Evolutionary conservation across 2,329 filamentous ascomycete genomes (phyloP), one percentile per base, ranked within the genome.

Genomic region (Penicillium olsonii): DNA sequence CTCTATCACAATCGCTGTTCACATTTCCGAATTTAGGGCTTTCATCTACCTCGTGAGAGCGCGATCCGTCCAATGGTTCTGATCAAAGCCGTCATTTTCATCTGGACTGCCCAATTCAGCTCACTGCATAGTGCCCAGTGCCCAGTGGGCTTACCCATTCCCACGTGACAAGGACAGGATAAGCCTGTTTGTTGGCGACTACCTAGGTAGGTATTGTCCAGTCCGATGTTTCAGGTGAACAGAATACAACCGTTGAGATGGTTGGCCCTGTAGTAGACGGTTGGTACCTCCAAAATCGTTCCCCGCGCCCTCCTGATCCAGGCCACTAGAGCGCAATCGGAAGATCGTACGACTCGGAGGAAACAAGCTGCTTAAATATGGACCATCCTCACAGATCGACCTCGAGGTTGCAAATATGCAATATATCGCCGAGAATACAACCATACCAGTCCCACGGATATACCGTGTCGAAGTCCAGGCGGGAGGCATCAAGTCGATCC

Each of bases 321-420:
- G 7, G 15, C 10, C n/a, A 12, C 19, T 29, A 37, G 45, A 35
- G 9, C 37, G 10, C 17, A 29, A 12, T 4, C 37, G 38, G 14
- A 29, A 27, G 14, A 37, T 42, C 7, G 18, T 42, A 18, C 45
- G 31, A 26, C 17, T 42, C 10, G 22, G 15, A 38, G 22, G 15
- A 38, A 37, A 42, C 15, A 47, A 5, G 24, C 24, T 47, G 12
- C 45, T 47, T 18, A 47, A 47, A 37, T 37, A 42, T 22, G 45
- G 45, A 27, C 38, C 14, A 4, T 27, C 22, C 1, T 12, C 41
- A 20, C 6, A 42, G 5, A 47, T 47, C 18, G 38, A 47, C 2
- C 14, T 47, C 18, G 37, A 47, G 26, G 29, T 29, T 19, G 20
- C 42, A 22, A 47, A 47, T 42, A 42, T 47, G 29, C 38, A 29